Conservation (phyloP, 148 eudicot species). For the Cornus suecica region DNA sequence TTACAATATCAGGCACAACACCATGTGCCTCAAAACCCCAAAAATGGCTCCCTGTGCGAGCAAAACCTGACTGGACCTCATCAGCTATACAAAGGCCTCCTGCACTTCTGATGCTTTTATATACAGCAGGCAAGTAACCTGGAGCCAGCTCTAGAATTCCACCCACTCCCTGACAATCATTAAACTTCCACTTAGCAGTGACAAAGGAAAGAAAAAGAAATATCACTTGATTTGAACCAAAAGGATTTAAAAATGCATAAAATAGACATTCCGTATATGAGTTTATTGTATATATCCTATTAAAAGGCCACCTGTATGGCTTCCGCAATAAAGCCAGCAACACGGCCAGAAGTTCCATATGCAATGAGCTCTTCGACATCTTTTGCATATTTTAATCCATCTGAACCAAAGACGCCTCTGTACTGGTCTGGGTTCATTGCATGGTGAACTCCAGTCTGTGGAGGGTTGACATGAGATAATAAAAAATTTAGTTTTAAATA, state of each 20-base stretch:
- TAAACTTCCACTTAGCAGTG: too few species aligned
- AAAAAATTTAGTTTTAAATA: neutral
- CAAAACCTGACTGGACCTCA: slow-evolving; percentile 95
- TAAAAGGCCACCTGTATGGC: slow-evolving; percentile 64
- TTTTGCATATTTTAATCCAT: slow-evolving; percentile 78
- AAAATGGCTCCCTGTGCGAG: slow-evolving; percentile 93
- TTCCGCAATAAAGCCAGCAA: slow-evolving; percentile 84
- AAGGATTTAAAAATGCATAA: too few species aligned
- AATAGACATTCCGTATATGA: too few species aligned
- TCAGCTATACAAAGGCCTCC: slow-evolving; percentile 95
- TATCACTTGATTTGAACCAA: too few species aligned
- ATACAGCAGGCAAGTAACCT: slow-evolving; percentile 74
- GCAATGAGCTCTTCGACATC: slow-evolving; percentile 81
- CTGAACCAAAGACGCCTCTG: slow-evolving; percentile 91
- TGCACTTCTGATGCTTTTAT: slow-evolving; percentile 69
- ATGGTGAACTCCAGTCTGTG: slow-evolving; percentile 94
- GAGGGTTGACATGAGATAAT: neutral
- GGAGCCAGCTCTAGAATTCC: slow-evolving; percentile 95
- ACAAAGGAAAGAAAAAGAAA: too few species aligned
- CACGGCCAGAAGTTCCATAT: slow-evolving; percentile 81
- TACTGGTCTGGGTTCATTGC: slow-evolving; percentile 92
- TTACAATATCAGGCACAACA: slow-evolving; percentile 94
- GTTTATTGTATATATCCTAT: neutral
- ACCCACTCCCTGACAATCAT: slow-evolving; percentile 76
- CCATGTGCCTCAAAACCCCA: slow-evolving; percentile 97